Conservation (phyloP, 257 asterid species). For the Nicotiana tabacum region DNA sequence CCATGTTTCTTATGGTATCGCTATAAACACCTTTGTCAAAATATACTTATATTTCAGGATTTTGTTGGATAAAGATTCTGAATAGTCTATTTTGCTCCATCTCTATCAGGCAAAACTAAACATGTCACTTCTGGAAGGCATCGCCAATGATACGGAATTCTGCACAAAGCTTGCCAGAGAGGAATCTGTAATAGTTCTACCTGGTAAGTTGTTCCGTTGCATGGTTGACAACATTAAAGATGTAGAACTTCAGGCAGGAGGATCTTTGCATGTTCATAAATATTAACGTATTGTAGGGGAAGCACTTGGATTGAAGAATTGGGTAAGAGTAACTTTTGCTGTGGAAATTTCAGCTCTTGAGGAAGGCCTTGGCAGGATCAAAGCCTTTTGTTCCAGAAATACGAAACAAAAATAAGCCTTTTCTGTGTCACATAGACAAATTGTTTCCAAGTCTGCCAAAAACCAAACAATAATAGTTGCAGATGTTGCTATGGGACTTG, state of each 20-base stretch:
- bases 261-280: background rate
- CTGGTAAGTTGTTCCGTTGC: slow-evolving; percentile 35
- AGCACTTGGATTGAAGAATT: slow-evolving; percentile 51
- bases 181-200: slow-evolving; percentile 55
- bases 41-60: background rate
- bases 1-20: slow-evolving; percentile 61
- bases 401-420: slow-evolving; percentile 22
- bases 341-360: slow-evolving; percentile 41
- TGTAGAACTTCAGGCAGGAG: background rate
- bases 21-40: background rate
- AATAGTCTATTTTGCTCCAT: background rate
- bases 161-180: slow-evolving; percentile 55
- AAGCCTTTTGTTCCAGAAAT: slow-evolving; percentile 51
- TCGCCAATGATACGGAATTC: slow-evolving; percentile 52
- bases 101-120: slow-evolving; percentile 45
- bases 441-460: background rate
- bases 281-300: slow-evolving; percentile 33
- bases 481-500: background rate
- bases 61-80: background rate
- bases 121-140: slow-evolving; percentile 33
- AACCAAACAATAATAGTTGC: background rate
- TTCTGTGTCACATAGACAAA: background rate
- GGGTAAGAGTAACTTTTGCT: slow-evolving; percentile 58
- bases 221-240: background rate
- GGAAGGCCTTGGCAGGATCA: slow-evolving; percentile 61